A percentile compares a stretch with the other conserved stretches of the same genome.
Evolutionary conservation across 2,329 filamentous ascomycete genomes (phyloP).

Genomic region (Gaeumannomyces tritici): DNA sequence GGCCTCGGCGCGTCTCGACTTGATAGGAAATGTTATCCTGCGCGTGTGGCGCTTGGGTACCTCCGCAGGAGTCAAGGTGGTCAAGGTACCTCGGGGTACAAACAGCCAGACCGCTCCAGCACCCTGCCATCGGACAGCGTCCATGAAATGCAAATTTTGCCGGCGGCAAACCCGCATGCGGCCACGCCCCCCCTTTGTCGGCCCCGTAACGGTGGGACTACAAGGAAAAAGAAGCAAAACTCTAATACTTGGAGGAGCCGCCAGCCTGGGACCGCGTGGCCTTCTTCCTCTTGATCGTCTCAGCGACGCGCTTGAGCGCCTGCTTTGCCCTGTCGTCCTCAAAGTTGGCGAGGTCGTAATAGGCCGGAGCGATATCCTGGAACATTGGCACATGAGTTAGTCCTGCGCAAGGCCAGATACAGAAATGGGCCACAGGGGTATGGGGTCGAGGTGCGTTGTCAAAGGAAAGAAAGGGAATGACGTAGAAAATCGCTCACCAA

Average conservation of each 20-base stretch:
- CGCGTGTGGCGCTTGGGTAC: too few species aligned
- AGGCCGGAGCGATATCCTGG: constrained; percentile 87
- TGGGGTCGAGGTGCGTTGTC: not conserved
- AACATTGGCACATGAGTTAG: constrained; percentile 18
- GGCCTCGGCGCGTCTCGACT: too few species aligned
- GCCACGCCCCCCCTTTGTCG: not conserved
- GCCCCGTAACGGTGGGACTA: not conserved
- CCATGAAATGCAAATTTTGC: not conserved
- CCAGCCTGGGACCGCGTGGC: constrained; percentile 17
- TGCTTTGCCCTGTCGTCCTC: constrained; percentile 70
- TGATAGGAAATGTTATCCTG: too few species aligned
- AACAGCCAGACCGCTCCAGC: not conserved
- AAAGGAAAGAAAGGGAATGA: not conserved
- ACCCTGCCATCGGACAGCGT: not conserved
- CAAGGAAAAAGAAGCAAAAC: not conserved
- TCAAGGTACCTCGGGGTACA: not conserved
- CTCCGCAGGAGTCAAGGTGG: not conserved
- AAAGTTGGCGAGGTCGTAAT: constrained; percentile 81
- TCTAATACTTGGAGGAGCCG: not conserved
- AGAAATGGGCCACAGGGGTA: not conserved
- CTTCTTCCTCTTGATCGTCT: constrained; percentile 51
- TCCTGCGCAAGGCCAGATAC: not conserved
- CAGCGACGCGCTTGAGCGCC: constrained; percentile 45
- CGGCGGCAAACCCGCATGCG: not conserved
- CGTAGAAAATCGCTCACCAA: constrained; percentile 46